Evolutionary conservation across 2,329 filamentous ascomycete genomes (phyloP).

Genomic region (Aspergillus neoniger): DNA sequence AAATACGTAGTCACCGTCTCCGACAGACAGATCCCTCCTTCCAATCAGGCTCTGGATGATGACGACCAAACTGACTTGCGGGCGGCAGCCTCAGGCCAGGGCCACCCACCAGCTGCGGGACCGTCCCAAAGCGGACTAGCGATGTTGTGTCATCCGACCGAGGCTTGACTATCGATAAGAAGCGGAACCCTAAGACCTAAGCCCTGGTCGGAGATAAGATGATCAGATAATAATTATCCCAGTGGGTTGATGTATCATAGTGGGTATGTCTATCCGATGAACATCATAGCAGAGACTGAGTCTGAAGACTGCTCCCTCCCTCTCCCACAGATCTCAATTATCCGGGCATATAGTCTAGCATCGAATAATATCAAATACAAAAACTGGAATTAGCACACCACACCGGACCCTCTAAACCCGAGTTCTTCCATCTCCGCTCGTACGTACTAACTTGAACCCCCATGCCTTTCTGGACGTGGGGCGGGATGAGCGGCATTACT

Average conservation of each 20-base stretch:
- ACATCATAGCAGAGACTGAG: too few relatives aligned
- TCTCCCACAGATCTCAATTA: too few relatives aligned
- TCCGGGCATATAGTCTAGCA: too few relatives aligned
- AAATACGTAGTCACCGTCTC: too few relatives aligned
- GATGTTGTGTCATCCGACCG: background rate
- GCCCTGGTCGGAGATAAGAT: slow-evolving; percentile 1
- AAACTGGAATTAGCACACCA: too few relatives aligned
- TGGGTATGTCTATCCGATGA: too few relatives aligned
- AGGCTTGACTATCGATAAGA: slow-evolving; percentile 28
- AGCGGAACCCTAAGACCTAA: slow-evolving; percentile 14
- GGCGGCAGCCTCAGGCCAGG: slow-evolving; percentile 13
- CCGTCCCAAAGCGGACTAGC: slow-evolving; percentile 12
- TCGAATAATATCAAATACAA: too few relatives aligned
- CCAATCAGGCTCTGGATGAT: background rate
- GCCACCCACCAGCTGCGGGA: slow-evolving; percentile 16
- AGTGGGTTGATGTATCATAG: too few relatives aligned
- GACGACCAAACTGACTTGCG: background rate
- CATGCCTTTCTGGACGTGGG: background rate
- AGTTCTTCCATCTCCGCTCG: background rate
- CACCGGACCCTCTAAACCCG: background rate
- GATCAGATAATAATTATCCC: background rate
- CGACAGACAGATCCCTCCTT: too few relatives aligned
- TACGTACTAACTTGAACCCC: too few relatives aligned
- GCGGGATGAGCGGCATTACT: background rate
- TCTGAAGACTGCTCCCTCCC: too few relatives aligned